phyloP scores from a whole-genome alignment of 345 rosid species.

The Salix viminalis region DNA sequence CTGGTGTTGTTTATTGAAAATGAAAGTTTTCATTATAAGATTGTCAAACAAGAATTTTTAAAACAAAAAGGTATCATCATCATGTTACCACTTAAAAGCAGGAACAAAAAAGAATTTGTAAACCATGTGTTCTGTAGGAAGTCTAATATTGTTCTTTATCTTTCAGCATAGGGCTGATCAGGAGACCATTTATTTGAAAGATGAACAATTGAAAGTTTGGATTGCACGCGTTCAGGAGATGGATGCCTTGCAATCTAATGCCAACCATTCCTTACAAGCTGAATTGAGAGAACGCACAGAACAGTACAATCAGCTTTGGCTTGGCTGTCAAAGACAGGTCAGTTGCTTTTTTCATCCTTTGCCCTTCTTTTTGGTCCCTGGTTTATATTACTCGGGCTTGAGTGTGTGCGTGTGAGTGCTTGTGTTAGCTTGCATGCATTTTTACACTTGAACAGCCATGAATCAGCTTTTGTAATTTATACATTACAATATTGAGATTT shows the following conservation, averaged over 20 bases:
- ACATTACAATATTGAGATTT: neutral
- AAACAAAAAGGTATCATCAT: neutral
- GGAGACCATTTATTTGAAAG: constrained; percentile 73
- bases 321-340: constrained; percentile 95
- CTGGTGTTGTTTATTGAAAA: neutral
- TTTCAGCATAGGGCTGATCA: constrained; percentile 87
- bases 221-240: constrained; percentile 77
- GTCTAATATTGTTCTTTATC: constrained; percentile 20
- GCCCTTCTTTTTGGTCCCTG: constrained; percentile 5
- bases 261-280: constrained; percentile 70
- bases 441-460: neutral
- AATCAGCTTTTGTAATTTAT: too few species aligned
- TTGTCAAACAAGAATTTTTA: neutral
- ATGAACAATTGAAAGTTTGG: constrained; percentile 86
- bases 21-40: neutral
- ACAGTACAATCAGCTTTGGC: constrained; percentile 88
- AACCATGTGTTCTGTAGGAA: neutral
- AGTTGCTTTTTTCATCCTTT: constrained; percentile 5
- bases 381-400: constrained; percentile 4
- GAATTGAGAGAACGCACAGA: constrained; percentile 83
- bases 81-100: neutral
- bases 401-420: neutral
- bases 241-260: constrained; percentile 73
- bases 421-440: neutral
- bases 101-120: neutral